phyloP scores from a whole-genome alignment of 139 green algal species.

The Chlamydomonas sphaeroides region DNA sequence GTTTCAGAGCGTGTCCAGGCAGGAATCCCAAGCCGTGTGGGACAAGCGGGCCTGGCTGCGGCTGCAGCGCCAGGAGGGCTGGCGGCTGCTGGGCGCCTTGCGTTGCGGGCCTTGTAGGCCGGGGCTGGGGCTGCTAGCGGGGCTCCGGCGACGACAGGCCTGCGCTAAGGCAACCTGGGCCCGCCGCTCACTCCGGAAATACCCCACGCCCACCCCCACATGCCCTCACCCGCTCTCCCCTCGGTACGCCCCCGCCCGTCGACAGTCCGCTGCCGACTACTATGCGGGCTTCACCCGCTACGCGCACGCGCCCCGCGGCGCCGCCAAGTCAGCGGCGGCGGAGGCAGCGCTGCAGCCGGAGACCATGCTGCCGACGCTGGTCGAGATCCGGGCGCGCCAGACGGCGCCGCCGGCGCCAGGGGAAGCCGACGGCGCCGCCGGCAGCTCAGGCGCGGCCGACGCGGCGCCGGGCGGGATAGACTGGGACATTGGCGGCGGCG shows the following conservation, averaged over 20 bases:
- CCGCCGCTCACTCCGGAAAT: no score
- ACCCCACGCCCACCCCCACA: constrained; percentile 25
- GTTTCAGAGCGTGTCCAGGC: no score
- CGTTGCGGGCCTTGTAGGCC: no score
- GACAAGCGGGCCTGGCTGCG: no score
- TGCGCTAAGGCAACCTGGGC: no score
- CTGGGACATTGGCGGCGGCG: constrained; percentile 18
- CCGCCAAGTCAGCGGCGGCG: no score
- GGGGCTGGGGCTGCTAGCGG: no score
- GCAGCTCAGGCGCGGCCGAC: no score
- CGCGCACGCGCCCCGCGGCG: constrained; percentile 4
- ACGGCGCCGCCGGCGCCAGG: not conserved
- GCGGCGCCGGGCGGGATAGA: constrained; percentile 9
- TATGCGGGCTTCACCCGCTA: constrained; percentile 30
- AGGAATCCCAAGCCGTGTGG: no score
- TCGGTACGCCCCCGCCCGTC: not conserved
- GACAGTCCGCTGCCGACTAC: constrained; percentile 15
- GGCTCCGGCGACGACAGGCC: no score
- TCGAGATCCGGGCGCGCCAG: constrained; percentile 39
- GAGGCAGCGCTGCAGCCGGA: not conserved
- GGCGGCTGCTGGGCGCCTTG: no score
- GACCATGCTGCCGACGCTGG: constrained; percentile 8
- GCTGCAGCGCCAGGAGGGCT: no score
- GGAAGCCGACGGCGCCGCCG: not conserved
- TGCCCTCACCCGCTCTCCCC: constrained; percentile 25